Conservation (phyloP, 2,329 filamentous ascomycete species). For the Paraphoma chrysanthemicola region DNA sequence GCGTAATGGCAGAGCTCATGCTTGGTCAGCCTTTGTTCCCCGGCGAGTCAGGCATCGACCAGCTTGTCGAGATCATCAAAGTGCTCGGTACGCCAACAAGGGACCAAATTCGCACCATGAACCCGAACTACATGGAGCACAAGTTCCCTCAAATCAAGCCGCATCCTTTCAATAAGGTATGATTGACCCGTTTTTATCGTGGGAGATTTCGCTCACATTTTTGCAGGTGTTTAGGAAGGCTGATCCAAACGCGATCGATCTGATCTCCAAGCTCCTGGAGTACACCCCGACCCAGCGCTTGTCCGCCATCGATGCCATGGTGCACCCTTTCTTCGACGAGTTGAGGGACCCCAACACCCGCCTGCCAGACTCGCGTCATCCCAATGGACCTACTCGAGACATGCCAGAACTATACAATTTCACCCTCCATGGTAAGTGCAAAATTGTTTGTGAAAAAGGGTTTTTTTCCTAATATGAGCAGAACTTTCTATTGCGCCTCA, state of each 20-base stretch:
- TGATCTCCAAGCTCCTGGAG: slow-evolving; percentile 92
- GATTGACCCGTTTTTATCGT: slow-evolving; percentile 2
- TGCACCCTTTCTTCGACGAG: slow-evolving; percentile 98
- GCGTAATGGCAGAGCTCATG: slow-evolving; percentile 99
- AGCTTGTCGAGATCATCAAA: slow-evolving; percentile 99
- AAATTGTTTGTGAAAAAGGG: not conserved
- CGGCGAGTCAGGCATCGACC: slow-evolving; percentile 97
- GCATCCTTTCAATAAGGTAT: slow-evolving; percentile 93
- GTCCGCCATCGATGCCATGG: slow-evolving; percentile 93
- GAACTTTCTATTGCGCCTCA: slow-evolving; percentile 95
- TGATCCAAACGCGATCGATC: slow-evolving; percentile 87
- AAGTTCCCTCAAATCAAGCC: slow-evolving; percentile 99
- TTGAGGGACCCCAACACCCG: slow-evolving; percentile 88
- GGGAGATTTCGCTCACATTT: no score
- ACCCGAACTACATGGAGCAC: slow-evolving; percentile 99
- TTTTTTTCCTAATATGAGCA: slow-evolving; percentile 48
- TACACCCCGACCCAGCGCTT: slow-evolving; percentile 97
- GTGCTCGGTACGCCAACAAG: slow-evolving; percentile 94
- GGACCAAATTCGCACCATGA: slow-evolving; percentile 99
- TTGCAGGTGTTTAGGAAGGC: slow-evolving; percentile 90
- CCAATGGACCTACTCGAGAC: slow-evolving; percentile 79
- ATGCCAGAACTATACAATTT: slow-evolving; percentile 93
- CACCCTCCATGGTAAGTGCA: slow-evolving; percentile 80
- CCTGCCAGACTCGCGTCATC: slow-evolving; percentile 92
- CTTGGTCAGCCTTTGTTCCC: slow-evolving; percentile 97